A percentile compares a stretch with the other conserved stretches of the same genome.
Evolutionary conservation across 345 rosid genomes (phyloP).

Genomic region (Aethionema arabicum): DNA sequence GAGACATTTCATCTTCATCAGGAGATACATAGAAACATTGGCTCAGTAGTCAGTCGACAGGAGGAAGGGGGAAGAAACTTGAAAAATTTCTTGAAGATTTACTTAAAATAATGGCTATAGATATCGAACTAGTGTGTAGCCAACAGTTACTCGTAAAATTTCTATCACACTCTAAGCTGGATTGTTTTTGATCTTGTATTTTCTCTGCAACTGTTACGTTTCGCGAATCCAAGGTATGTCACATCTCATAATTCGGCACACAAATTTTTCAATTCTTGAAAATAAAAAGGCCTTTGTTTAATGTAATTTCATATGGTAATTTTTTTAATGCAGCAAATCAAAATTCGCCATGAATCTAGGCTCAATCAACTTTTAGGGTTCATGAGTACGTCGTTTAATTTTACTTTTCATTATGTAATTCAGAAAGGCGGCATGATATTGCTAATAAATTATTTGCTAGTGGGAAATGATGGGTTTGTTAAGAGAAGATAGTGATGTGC

Average conservation of each 20-base stretch:
- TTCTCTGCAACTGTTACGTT: neutral
- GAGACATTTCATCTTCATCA: neutral
- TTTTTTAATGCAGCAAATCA: neutral
- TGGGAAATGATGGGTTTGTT: conserved; percentile 31
- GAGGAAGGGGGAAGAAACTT: neutral
- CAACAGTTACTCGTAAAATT: neutral
- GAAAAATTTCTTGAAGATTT: neutral
- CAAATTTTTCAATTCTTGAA: neutral
- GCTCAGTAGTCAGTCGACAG: neutral
- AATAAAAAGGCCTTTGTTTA: neutral
- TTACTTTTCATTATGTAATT: neutral
- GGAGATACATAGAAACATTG: neutral
- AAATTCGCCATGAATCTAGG: neutral
- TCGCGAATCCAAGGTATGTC: neutral
- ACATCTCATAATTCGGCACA: neutral
- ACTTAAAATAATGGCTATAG: neutral
- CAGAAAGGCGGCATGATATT: neutral
- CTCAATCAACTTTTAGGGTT: neutral
- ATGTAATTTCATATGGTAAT: too few species aligned
- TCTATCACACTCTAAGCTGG: neutral
- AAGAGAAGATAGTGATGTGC: conserved; percentile 27
- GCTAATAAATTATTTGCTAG: conserved; percentile 15
- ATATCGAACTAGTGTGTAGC: neutral
- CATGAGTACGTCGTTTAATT: neutral
- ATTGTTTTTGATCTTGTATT: neutral